These are phyloP conservation scores for Penicillium longicatenatum DNA, from an alignment of 495 filamentous ascomycete species.

Conservation along the genomic window DNA sequence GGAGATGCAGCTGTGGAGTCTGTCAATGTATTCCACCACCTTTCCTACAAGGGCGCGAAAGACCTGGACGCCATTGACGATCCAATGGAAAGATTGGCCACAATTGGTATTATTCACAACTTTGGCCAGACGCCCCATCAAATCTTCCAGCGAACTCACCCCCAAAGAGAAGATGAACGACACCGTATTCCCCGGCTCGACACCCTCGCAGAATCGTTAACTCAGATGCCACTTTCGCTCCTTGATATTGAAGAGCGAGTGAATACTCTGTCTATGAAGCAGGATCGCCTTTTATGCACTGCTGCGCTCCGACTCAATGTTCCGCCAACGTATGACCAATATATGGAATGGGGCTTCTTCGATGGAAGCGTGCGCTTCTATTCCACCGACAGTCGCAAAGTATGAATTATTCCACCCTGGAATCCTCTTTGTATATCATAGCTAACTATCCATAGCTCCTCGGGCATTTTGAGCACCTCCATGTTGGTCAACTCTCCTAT, in stretches of 20 bases:
- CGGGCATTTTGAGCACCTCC: conserved; percentile 89
- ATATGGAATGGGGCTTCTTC: conserved; percentile 93
- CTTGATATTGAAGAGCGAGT: conserved; percentile 80
- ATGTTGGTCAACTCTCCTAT: conserved; percentile 81
- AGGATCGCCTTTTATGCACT: conserved; percentile 84
- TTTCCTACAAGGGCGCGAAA: conserved; percentile 91
- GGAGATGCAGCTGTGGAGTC: conserved; percentile 91
- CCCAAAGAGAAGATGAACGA: conserved; percentile 63
- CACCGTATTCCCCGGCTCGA: conserved; percentile 71
- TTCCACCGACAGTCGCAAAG: conserved; percentile 71
- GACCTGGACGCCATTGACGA: conserved; percentile 92
- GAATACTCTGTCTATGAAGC: conserved; percentile 77
- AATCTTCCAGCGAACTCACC: conserved; percentile 82
- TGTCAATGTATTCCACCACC: conserved; percentile 92
- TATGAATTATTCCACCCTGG: conserved; percentile 21
- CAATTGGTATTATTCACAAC: conserved; percentile 96
- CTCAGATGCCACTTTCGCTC: conserved; percentile 77
- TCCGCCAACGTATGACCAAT: conserved; percentile 84
- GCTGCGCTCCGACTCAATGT: conserved; percentile 82
- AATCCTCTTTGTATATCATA: neutral
- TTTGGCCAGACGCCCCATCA: conserved; percentile 98
- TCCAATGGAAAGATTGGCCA: conserved; percentile 77
- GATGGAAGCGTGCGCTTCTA: conserved; percentile 93
- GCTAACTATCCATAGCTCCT: conserved; percentile 48
- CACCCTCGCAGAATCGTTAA: conserved; percentile 73